Base-by-base conservation (phyloP, 1,284 basidiomycete genomes). In the Cryptococcus sp. region DNA sequence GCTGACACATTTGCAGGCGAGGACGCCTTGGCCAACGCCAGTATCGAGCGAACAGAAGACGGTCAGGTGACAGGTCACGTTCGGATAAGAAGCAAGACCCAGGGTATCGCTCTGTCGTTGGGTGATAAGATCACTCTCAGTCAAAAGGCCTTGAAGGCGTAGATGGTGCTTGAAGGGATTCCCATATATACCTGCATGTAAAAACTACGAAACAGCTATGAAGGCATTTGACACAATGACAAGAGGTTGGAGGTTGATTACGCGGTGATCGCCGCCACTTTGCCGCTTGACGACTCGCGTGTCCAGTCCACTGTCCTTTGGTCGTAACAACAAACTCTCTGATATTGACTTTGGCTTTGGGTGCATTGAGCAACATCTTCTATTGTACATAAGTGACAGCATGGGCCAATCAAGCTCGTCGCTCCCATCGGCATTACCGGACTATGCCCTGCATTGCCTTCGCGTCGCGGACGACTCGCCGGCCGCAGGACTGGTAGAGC, bases 1-100 rank as follows among this genome's bases (percentile, higher is more conserved):
- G 31, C 31, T 40, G 42, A 17, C 40, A 13, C 6, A 25, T 13
- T 3, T 19, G 10, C 20, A 91, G 89, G 90, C 57, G 96, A 99
- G 80, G 96, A 99, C 73, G 96, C 95, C 0, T 80, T 99, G 39
- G 95, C 96, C 46, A 99, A 99, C 77, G 79, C 98, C 64, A 93
- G 90, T 67, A 88, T 99, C 64, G 96, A 99, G 75, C 86, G 90
- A 71, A 88, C 90, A 44, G 90, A 93, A 55, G 83, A 84, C 55
- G 92, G 92, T 1, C 84, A 83, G 5, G 88, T 96, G 68, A 88
- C 88, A 25, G 93, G 93, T 0, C 93, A 95, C 78, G 91, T 95
- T 22, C 85, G 93, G 53, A 96, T 95, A 72, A 86, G 93, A 58
- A 92, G 89, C 74, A 96, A 95, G 81, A 94, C 91, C 38, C 92